Evolutionary conservation across 257 asterid genomes (phyloP).

Genomic region (Ligustrum vulgare): DNA sequence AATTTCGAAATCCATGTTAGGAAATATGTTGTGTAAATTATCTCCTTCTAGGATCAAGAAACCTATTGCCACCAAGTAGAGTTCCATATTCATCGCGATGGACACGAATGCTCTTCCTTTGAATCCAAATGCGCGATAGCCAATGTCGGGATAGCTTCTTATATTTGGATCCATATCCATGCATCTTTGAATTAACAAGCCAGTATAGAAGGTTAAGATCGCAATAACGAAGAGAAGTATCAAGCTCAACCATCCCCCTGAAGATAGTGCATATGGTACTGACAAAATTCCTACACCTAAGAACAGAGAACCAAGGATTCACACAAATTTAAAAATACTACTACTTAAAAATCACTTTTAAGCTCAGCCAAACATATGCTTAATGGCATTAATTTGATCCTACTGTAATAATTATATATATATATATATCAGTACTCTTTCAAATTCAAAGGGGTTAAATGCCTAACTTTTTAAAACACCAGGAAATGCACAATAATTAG

Average conservation of each 20-base stretch:
- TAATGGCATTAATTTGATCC: background rate
- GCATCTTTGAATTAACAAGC: slow-evolving; percentile 66
- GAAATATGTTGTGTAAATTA: slow-evolving; percentile 53
- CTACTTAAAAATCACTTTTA: no score
- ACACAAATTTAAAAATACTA: background rate
- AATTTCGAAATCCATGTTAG: slow-evolving; percentile 33
- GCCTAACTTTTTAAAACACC: background rate
- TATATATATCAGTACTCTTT: background rate
- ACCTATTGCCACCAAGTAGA: slow-evolving; percentile 82
- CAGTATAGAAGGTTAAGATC: slow-evolving; percentile 59
- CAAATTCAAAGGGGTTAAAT: background rate
- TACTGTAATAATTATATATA: no score
- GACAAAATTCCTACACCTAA: slow-evolving; percentile 89
- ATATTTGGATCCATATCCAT: slow-evolving; percentile 75
- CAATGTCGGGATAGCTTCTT: slow-evolving; percentile 75
- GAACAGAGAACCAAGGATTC: background rate
- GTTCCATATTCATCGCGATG: slow-evolving; percentile 63
- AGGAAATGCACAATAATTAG: background rate
- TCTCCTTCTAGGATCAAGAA: slow-evolving; percentile 90
- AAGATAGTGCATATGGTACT: slow-evolving; percentile 71
- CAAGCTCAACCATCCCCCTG: slow-evolving; percentile 91
- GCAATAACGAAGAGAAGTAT: slow-evolving; percentile 63
- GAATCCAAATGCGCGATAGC: slow-evolving; percentile 66
- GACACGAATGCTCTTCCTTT: slow-evolving; percentile 61
- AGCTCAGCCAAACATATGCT: background rate